Evolutionary conservation across 2,329 filamentous ascomycete genomes (phyloP).

Genomic region (Fusarium praegraminearum): DNA sequence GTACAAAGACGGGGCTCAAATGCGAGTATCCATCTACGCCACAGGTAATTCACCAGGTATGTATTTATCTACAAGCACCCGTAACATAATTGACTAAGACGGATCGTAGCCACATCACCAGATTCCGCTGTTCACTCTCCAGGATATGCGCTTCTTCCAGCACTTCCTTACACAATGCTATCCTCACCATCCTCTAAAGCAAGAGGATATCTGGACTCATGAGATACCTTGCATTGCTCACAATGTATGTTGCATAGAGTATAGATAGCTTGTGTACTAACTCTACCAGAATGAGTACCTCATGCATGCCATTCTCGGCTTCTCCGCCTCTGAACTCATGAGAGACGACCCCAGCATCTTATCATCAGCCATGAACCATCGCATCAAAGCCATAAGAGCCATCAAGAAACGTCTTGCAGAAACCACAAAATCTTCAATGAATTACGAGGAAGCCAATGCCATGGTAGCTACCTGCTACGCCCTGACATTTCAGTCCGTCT

Average conservation of each 20-base stretch:
- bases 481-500: conserved; percentile 69
- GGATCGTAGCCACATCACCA: conserved; percentile 63
- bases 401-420: conserved; percentile 67
- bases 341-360: conserved; percentile 63
- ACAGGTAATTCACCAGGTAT: conserved; percentile 64
- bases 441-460: conserved; percentile 68
- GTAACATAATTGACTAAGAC: conserved; percentile 1
- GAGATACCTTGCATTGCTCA: conserved; percentile 76
- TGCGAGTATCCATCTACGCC: conserved; percentile 71
- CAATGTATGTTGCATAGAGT: conserved; percentile 59
- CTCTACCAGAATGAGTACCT: conserved; percentile 69
- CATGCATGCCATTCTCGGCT: conserved; percentile 77
- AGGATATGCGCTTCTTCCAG: conserved; percentile 77
- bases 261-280: conserved; percentile 7
- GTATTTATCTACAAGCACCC: no score
- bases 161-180: conserved; percentile 72
- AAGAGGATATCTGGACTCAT: conserved; percentile 75
- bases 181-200: conserved; percentile 73
- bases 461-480: conserved; percentile 70
- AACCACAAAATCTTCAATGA: conserved; percentile 55
- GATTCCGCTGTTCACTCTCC: conserved; percentile 69
- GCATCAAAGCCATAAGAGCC: conserved; percentile 72
- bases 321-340: conserved; percentile 74
- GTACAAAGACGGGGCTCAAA: conserved; percentile 69
- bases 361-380: conserved; percentile 71